Evolutionary conservation across 2,329 filamentous ascomycete genomes (phyloP).

Genomic region (Cercospora canescens): DNA sequence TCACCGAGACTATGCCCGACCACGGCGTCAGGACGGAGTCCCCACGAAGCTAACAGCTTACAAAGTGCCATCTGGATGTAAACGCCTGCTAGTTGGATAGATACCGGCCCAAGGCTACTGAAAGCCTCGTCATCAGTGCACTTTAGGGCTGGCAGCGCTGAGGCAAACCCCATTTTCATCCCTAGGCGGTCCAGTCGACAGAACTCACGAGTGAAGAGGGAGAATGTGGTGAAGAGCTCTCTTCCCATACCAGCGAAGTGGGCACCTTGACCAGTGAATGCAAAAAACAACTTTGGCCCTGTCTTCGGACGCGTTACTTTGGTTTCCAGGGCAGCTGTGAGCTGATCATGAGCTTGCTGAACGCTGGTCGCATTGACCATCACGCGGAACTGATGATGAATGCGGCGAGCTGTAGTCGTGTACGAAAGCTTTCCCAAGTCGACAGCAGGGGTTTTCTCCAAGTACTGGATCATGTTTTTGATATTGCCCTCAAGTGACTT

Average conservation of each 20-base stretch:
- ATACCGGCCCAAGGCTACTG: constrained; percentile 53
- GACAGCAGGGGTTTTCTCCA: constrained; percentile 48
- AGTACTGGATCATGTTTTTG: constrained; percentile 47
- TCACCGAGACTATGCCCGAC: constrained; percentile 67
- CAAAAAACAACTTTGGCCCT: constrained; percentile 53
- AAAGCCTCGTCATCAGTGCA: too few relatives aligned
- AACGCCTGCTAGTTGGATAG: constrained; percentile 54
- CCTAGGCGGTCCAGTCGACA: constrained; percentile 51
- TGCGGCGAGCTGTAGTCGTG: constrained; percentile 53
- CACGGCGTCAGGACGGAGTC: constrained; percentile 55
- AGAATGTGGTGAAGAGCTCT: constrained; percentile 51
- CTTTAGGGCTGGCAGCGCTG: too few relatives aligned
- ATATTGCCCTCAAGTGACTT: constrained; percentile 55
- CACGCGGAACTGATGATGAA: constrained; percentile 55
- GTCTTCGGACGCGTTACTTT: too few relatives aligned
- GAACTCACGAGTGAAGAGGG: constrained; percentile 51
- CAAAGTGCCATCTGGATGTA: constrained; percentile 55
- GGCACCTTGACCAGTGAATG: constrained; percentile 55
- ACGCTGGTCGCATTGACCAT: too few relatives aligned
- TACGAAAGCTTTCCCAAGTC: constrained; percentile 52
- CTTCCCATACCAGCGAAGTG: constrained; percentile 54
- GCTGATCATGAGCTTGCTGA: too few relatives aligned
- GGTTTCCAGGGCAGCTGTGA: too few relatives aligned
- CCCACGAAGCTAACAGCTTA: constrained; percentile 55
- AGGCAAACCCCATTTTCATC: too few relatives aligned